Percentiles rank a stretch among this genome's conserved stretches.
Evolutionary conservation across 1,284 basidiomycete genomes (phyloP).

Genomic region (Puccinia polysora): DNA sequence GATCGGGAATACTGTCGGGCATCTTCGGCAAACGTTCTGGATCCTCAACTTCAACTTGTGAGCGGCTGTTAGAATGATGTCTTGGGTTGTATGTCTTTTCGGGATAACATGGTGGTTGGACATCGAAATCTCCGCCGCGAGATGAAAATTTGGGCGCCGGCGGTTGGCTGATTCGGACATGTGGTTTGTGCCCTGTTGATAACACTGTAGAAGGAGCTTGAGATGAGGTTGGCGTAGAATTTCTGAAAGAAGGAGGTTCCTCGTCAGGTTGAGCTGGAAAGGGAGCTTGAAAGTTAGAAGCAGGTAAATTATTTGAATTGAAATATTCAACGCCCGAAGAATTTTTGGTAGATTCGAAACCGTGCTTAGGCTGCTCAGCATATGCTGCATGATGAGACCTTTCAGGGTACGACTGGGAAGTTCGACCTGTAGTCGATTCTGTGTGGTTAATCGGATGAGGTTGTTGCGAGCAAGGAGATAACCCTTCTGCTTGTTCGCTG

Average conservation of each 20-base stretch:
- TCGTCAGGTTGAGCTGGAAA: not conserved
- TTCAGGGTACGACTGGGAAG: not conserved
- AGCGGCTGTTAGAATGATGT: not conserved
- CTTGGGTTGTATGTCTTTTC: conserved; percentile 9
- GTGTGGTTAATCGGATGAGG: not conserved
- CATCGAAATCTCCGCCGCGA: conserved; percentile 7
- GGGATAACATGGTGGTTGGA: conserved; percentile 21
- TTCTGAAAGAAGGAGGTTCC: not conserved
- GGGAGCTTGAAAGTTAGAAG: conserved; percentile 1
- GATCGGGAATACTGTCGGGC: not conserved
- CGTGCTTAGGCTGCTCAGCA: conserved; percentile 8
- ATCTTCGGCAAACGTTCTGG: not conserved
- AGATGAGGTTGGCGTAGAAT: not conserved
- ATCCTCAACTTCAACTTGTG: no score
- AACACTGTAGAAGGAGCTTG: not conserved
- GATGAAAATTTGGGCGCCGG: not conserved
- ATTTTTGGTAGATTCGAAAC: conserved; percentile 2
- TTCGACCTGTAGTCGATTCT: not conserved
- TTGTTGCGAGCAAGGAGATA: not conserved
- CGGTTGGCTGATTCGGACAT: not conserved
- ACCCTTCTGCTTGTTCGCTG: not conserved
- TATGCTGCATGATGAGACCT: not conserved
- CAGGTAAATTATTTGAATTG: not conserved
- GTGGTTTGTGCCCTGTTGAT: not conserved
- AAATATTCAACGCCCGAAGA: not conserved